Evolutionary conservation across 495 filamentous ascomycete species (phyloP).

Genomic region (Cudoniella acicularis): DNA sequence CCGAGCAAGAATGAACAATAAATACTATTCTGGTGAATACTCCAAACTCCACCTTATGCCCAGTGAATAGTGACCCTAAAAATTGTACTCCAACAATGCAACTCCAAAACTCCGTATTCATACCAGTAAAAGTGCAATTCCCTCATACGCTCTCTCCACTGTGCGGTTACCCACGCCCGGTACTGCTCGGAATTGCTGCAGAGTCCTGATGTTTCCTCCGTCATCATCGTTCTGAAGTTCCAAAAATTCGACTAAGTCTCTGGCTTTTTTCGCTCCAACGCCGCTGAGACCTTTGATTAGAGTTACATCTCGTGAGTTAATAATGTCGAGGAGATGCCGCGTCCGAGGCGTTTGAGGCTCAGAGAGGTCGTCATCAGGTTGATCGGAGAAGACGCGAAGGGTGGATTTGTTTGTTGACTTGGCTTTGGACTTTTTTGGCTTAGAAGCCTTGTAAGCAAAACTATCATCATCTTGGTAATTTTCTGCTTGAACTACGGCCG

Average conservation of each 20-base stretch:
- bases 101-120: not conserved
- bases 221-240: slow-evolving; percentile 43
- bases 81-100: not conserved
- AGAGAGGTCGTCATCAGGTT: slow-evolving; percentile 10
- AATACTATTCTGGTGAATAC: not conserved
- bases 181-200: slow-evolving; percentile 50
- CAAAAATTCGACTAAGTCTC: slow-evolving; percentile 57
- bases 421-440: slow-evolving; percentile 20
- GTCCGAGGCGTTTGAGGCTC: slow-evolving; percentile 60
- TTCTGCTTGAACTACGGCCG: slow-evolving; percentile 30
- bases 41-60: slow-evolving; percentile 1
- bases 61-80: not conserved
- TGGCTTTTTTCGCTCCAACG: slow-evolving; percentile 61
- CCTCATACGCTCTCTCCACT: slow-evolving; percentile 50
- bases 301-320: slow-evolving; percentile 78
- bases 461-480: slow-evolving; percentile 47
- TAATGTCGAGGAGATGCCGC: slow-evolving; percentile 67
- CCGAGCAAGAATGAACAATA: not conserved
- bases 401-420: slow-evolving; percentile 20
- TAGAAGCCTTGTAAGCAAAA: slow-evolving; percentile 30
- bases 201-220: slow-evolving; percentile 37
- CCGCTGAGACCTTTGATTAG: slow-evolving; percentile 71
- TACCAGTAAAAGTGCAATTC: slow-evolving; percentile 10
- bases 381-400: slow-evolving; percentile 21
- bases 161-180: slow-evolving; percentile 57